Base-by-base conservation (phyloP, 78 protist genomes). In the Dictyostelium discoideum region DNA sequence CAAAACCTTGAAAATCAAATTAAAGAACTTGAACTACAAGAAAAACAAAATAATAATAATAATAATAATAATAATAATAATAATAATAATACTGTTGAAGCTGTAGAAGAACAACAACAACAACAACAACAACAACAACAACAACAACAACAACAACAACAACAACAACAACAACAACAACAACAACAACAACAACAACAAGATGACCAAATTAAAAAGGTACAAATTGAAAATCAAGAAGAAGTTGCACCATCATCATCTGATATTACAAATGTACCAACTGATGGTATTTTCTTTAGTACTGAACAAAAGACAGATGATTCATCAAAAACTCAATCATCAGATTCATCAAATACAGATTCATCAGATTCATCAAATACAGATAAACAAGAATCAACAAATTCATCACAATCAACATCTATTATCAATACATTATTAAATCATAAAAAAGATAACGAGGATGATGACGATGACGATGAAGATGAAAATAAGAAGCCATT, bases 381-480 rank as follows among this genome's bases (percentile, higher is more conserved):
- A 73, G 24, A 73, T 24, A 32, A 32, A 73, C n/a, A 67, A 67
- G n/a, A 67, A n/a, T n/a, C 14, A 46, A 46, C 57, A 46, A n/a
- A n/a, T 67, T 20, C 40, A 39, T 26, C 81, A 26, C 37, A n/a
- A 37, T 74, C 81, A 37, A 32, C 44, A 16, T 40, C 50, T 5
- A 40, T 77, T 22, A 20, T 77, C 5, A 77, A 77, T 39, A 20
- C 60, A 29, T 40, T 40, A 40, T 77, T 40, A 32, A 73, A 24
- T 32, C 40, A 73, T 18, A 77, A 32, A 8, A 77, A 77, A 32
- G 67, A 40, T 29, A 48, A 74, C 13, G 57, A 50, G 1, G 72
- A 76, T 26, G 67, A 74, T 14, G 92, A 76, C 8, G 92, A 85
- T 5, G 89, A 85, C 16, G 90, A 85, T 13, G 78, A 85, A 1